phyloP scores from a whole-genome alignment of 257 asterid genomes.

The Solanum clarkiae region DNA sequence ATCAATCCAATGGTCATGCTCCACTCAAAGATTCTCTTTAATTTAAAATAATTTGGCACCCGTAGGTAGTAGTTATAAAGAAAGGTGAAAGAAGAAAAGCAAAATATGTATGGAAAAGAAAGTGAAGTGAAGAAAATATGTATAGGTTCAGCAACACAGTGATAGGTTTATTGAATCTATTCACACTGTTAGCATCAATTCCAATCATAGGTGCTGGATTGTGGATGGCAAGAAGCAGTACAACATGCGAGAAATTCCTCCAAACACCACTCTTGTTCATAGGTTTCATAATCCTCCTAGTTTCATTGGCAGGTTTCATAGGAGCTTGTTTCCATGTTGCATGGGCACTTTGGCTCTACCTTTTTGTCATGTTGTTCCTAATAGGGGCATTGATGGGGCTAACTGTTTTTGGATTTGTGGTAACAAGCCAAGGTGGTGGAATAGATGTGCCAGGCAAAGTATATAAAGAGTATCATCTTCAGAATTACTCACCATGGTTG shows the following conservation, averaged over 20 bases:
- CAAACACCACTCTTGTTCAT: conserved; percentile 73
- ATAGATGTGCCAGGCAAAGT: conserved; percentile 42
- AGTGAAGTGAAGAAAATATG: conserved; percentile 12
- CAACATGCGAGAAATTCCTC: conserved; percentile 78
- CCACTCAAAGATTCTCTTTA: not conserved
- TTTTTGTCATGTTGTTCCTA: conserved; percentile 59
- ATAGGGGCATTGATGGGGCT: conserved; percentile 59
- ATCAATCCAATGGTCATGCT: conserved; percentile 8
- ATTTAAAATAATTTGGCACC: not conserved
- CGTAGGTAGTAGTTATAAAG: not conserved
- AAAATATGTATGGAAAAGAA: not conserved
- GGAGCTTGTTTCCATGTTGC: conserved; percentile 92
- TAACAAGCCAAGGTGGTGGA: conserved; percentile 71
- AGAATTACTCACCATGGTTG: conserved; percentile 63
- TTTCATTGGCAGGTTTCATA: conserved; percentile 81
- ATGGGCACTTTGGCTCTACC: conserved; percentile 84
- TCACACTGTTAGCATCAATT: conserved; percentile 80
- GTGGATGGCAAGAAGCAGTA: conserved; percentile 83
- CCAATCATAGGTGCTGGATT: conserved; percentile 96
- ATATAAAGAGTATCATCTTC: conserved; percentile 55
- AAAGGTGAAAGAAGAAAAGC: not conserved
- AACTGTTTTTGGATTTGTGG: conserved; percentile 74
- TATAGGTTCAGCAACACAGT: conserved; percentile 80
- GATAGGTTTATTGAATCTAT: conserved; percentile 80
- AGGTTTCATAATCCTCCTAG: conserved; percentile 60